These are phyloP conservation scores for Gillenia trifoliata DNA, from an alignment of 306 rosid species.

Conservation along the genomic window DNA sequence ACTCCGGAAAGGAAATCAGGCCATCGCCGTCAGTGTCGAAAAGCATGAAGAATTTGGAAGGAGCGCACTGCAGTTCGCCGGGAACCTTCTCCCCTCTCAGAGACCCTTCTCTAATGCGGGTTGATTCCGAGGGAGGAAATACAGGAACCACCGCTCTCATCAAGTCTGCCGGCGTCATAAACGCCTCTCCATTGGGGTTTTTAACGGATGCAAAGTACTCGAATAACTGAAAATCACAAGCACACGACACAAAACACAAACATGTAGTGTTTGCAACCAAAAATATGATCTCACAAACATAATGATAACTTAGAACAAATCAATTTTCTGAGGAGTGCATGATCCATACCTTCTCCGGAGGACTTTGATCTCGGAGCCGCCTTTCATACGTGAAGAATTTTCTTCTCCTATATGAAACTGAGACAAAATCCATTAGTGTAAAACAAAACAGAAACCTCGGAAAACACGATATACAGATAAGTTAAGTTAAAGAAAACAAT, in stretches of 20 bases:
- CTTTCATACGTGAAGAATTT: constrained; percentile 75
- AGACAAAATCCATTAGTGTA: not conserved
- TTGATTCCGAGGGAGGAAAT: constrained; percentile 66
- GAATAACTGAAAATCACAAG: constrained; percentile 42
- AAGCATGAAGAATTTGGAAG: constrained; percentile 75
- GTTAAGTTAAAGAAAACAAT: not conserved
- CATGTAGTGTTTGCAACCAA: not conserved
- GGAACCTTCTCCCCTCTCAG: constrained; percentile 62
- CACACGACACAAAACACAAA: not conserved
- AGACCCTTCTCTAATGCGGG: constrained; percentile 65
- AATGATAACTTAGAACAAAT: not conserved
- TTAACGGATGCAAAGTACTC: constrained; percentile 60
- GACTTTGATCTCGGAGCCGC: constrained; percentile 58
- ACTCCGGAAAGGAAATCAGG: constrained; percentile 78
- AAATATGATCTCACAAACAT: not conserved
- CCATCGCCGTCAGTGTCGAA: constrained; percentile 80
- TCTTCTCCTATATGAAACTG: constrained; percentile 57
- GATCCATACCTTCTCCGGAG: constrained; percentile 57
- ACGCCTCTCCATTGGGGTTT: constrained; percentile 40
- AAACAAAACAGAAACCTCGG: not conserved
- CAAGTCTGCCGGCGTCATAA: constrained; percentile 66
- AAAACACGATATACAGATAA: not conserved
- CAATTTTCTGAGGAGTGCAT: not conserved
- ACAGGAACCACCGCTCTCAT: constrained; percentile 76
- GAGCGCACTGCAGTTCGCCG: constrained; percentile 39